phyloP scores from a whole-genome alignment of 768 basidiomycete species.

The Hygrocybe punicea region DNA sequence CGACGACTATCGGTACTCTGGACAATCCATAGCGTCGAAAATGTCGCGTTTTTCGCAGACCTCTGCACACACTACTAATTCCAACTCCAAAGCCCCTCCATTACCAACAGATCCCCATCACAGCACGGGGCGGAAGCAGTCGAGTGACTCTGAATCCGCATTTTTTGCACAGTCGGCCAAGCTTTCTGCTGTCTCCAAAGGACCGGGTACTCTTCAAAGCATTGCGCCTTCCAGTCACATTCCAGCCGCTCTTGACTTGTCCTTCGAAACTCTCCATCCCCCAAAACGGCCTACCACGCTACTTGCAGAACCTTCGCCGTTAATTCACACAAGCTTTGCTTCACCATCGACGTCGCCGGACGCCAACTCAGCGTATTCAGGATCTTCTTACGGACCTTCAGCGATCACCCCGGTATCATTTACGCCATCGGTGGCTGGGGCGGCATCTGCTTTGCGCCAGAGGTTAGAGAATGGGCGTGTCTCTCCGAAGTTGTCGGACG shows the following conservation, averaged over 20 bases:
- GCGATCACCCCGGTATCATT: slow-evolving; percentile 6
- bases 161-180: slow-evolving; percentile 37
- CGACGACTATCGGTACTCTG: slow-evolving; percentile 57
- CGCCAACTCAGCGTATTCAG: slow-evolving; percentile 20
- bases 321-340: slow-evolving; percentile 28
- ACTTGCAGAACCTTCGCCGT: slow-evolving; percentile 27
- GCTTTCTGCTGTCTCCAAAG: slow-evolving; percentile 12
- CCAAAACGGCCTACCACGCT: slow-evolving; percentile 22
- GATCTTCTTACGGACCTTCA: slow-evolving; percentile 12
- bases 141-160: slow-evolving; percentile 34
- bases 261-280: neutral
- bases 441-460: slow-evolving; percentile 30
- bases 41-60: slow-evolving; percentile 28
- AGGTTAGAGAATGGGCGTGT: slow-evolving; percentile 28
- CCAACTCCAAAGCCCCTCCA: slow-evolving; percentile 1
- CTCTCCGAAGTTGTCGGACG: slow-evolving; percentile 11
- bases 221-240: slow-evolving; percentile 8
- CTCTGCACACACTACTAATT: slow-evolving; percentile 1
- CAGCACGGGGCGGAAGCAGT: slow-evolving; percentile 18
- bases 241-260: neutral
- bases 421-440: slow-evolving; percentile 14
- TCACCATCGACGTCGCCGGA: slow-evolving; percentile 36
- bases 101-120: slow-evolving; percentile 5
- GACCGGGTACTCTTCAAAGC: slow-evolving; percentile 6
- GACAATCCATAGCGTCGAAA: slow-evolving; percentile 28